These are phyloP conservation scores for Protomyces arabidopsidicola DNA, from an alignment of 1,139 yeast genomes.

Conservation along the genomic window DNA sequence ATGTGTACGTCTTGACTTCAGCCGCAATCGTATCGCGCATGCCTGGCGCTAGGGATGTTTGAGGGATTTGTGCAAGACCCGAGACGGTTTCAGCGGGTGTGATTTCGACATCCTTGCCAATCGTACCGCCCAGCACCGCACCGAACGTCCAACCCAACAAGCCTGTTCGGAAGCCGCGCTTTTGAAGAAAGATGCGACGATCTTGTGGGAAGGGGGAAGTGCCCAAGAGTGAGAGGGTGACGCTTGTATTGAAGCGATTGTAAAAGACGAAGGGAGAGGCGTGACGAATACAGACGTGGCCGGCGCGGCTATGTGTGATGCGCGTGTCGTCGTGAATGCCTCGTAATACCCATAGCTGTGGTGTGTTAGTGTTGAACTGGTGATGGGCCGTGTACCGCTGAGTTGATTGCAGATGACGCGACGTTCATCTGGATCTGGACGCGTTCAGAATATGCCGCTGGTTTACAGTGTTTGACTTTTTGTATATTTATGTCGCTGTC, in stretches of 20 bases:
- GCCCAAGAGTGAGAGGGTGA: constrained; percentile 8
- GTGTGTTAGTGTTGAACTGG: not conserved
- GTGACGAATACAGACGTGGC: constrained; percentile 11
- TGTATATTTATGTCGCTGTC: too few relatives aligned
- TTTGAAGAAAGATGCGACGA: constrained; percentile 15
- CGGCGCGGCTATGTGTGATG: constrained; percentile 1
- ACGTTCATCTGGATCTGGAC: not conserved
- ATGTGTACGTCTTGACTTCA: not conserved
- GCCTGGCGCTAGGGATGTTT: not conserved
- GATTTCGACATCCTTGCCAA: constrained; percentile 22
- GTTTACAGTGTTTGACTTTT: too few relatives aligned
- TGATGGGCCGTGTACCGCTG: not conserved
- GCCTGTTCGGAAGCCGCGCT: constrained; percentile 22
- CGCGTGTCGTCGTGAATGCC: constrained; percentile 23
- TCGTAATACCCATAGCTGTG: constrained; percentile 3
- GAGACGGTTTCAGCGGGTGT: constrained; percentile 11
- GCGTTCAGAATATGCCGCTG: too few relatives aligned
- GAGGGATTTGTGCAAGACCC: not conserved
- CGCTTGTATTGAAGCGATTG: constrained; percentile 13
- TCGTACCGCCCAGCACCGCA: constrained; percentile 18
- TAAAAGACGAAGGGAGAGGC: constrained; percentile 16
- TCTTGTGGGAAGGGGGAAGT: not conserved
- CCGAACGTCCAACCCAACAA: constrained; percentile 23
- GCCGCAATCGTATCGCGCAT: not conserved
- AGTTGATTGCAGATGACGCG: not conserved